Base-by-base conservation (phyloP, 2,329 filamentous ascomycete genomes). In the Aspergillus versicolor region DNA sequence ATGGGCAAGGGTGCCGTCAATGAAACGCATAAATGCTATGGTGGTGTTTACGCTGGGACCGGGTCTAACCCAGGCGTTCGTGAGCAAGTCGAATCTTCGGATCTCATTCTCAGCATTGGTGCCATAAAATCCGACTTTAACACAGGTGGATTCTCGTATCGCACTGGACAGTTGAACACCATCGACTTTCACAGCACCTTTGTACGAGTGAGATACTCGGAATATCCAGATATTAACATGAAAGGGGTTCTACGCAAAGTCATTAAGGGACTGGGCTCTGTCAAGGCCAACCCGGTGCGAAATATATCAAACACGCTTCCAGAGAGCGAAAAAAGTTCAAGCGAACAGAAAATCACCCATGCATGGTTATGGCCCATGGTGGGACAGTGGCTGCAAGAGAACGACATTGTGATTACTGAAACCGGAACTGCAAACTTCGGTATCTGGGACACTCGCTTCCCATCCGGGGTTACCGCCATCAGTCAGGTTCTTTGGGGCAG, bases 351-450 rank as follows among this genome's bases (percentile, higher is more conserved):
- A 3, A 79, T 85, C 34, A 78, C 75, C 1, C 83, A 85, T 52
- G 76, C 78, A 32, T 77, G 74, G 57, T 82, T 96, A 71, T 96
- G 91, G 90, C 88, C 89, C 0, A 84, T 83, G 40, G 78, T 94
- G 15, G 87, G 89, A 38, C 81, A 87, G 60, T 95, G 89, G 80
- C 77, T 96, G 9, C 80, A 82, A 53, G 79, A 86, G 53, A 81
- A 86, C 45, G 92, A 96, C 67, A 84, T 95, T 56, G 79, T 96
- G 54, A 83, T 96, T 50, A 93, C 91, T 0, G 92, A 95, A 73
- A 96, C 91, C 2, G 92, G 91, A 40, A 96, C 92, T 0, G 81
- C 91, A 57, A 93, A 92, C 76, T 93, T 95, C 71, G 92, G 92
- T 55, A 90, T 94, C 66, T 91, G 89, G 85, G 90, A 92, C 57